Percentiles rank a stretch among this genome's conserved stretches.
These are phyloP conservation scores for Pseudevernia furfuracea DNA, from an alignment of 495 filamentous ascomycete species.

Conservation along the genomic window DNA sequence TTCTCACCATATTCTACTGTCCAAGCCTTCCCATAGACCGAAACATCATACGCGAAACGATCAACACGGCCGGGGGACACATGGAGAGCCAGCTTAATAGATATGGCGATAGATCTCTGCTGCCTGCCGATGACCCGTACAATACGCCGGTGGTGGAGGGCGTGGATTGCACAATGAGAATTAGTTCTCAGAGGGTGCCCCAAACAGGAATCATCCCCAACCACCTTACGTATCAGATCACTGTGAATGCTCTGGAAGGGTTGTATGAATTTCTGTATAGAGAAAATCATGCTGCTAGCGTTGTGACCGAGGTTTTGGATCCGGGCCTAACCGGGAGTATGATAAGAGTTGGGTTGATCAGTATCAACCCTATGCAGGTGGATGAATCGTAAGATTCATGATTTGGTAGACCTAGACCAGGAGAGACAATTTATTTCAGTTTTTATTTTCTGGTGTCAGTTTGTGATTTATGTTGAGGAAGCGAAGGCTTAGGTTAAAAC, in stretches of 20 bases:
- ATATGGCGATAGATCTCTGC: neutral
- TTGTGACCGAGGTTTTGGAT: neutral
- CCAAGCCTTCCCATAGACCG: neutral
- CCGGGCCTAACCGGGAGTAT: neutral
- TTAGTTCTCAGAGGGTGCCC: neutral
- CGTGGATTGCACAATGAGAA: neutral
- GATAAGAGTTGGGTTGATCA: neutral
- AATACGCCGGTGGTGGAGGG: neutral
- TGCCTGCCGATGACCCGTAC: neutral
- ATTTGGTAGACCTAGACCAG: too few species aligned
- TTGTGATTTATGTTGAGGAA: too few species aligned
- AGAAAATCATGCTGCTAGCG: neutral
- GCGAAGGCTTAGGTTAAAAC: too few species aligned
- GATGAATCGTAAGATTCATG: too few species aligned
- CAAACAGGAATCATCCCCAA: neutral
- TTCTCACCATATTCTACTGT: neutral
- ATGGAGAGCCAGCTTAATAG: neutral
- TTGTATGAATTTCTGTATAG: neutral
- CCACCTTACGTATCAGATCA: neutral
- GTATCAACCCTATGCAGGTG: neutral
- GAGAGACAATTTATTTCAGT: too few species aligned
- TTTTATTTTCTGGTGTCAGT: too few species aligned
- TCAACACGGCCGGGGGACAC: neutral
- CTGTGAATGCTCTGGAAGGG: neutral
- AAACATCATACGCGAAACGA: neutral